Percentiles rank a stretch among this genome's conserved stretches.
Evolutionary conservation across 805 yeast genomes (phyloP).

Genomic region (Teunomyces kruisii): DNA sequence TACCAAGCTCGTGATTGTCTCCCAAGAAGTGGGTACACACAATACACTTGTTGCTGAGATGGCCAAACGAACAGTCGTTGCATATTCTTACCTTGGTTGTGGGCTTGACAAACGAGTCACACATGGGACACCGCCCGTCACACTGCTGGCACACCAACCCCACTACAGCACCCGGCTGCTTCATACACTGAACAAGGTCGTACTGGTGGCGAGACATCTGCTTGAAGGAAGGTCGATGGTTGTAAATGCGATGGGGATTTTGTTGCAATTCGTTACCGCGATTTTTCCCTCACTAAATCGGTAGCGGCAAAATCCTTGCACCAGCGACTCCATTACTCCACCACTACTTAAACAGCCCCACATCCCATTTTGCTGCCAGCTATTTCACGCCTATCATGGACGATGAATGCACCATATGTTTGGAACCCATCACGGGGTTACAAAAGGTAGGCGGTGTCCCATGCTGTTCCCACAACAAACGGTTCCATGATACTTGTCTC

Average conservation of each 20-base stretch:
- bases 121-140: slow-evolving; percentile 88
- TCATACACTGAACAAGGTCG: slow-evolving; percentile 80
- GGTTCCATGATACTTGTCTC: slow-evolving; percentile 58
- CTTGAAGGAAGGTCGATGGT: neutral
- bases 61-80: slow-evolving; percentile 82
- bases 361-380: too few species aligned
- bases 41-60: slow-evolving; percentile 64
- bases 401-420: slow-evolving; percentile 60
- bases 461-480: slow-evolving; percentile 12
- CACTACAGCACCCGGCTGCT: slow-evolving; percentile 71
- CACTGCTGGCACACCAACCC: slow-evolving; percentile 82
- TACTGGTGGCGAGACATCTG: slow-evolving; percentile 86
- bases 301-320: neutral
- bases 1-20: slow-evolving; percentile 42
- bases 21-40: slow-evolving; percentile 69
- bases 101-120: slow-evolving; percentile 83
- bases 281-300: neutral
- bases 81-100: slow-evolving; percentile 68
- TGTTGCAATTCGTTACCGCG: neutral
- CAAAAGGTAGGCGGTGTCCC: slow-evolving; percentile 9
- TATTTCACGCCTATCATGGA: slow-evolving; percentile 3
- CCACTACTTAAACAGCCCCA: too few species aligned
- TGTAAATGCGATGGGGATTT: neutral
- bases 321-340: neutral
- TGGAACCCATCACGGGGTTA: slow-evolving; percentile 28